Percentiles rank a stretch among this genome's conserved stretches.
Conservation (phyloP, 345 rosid species). For the Pugionium dolabratum region DNA sequence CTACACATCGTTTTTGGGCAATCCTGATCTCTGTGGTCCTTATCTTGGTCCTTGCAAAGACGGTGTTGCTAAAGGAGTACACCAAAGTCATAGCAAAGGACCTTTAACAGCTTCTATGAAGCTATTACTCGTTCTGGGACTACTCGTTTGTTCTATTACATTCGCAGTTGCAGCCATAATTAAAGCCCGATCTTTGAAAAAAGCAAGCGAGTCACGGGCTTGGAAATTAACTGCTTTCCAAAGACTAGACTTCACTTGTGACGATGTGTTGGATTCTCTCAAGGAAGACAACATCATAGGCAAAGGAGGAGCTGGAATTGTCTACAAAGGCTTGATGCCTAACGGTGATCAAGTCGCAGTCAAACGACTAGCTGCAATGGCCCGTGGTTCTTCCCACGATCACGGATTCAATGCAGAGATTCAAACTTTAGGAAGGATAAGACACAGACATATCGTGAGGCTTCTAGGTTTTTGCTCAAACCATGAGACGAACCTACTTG, state of each 20-base stretch:
- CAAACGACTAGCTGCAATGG: conserved; percentile 74
- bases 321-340: conserved; percentile 77
- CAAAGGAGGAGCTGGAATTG: conserved; percentile 94
- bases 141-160: conserved; percentile 79
- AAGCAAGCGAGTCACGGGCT: conserved; percentile 78
- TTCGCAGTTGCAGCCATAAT: conserved; percentile 82
- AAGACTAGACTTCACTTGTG: conserved; percentile 80
- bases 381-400: conserved; percentile 89
- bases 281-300: conserved; percentile 92
- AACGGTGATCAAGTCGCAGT: conserved; percentile 82
- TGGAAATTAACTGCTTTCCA: conserved; percentile 98
- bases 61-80: conserved; percentile 54
- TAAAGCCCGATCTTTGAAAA: conserved; percentile 78
- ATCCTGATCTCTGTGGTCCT: conserved; percentile 81
- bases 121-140: conserved; percentile 73
- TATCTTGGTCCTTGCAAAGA: conserved; percentile 79
- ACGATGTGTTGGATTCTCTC: conserved; percentile 76
- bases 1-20: conserved; percentile 83
- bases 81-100: conserved; percentile 58
- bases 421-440: conserved; percentile 82
- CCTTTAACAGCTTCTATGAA: conserved; percentile 78
- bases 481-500: conserved; percentile 86
- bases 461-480: conserved; percentile 84
- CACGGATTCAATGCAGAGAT: conserved; percentile 97
- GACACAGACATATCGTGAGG: conserved; percentile 87